A percentile compares a stretch with the other conserved stretches of the same genome.
Conservation (phyloP, 768 basidiomycete genomes). For the Hericium alpestre region DNA sequence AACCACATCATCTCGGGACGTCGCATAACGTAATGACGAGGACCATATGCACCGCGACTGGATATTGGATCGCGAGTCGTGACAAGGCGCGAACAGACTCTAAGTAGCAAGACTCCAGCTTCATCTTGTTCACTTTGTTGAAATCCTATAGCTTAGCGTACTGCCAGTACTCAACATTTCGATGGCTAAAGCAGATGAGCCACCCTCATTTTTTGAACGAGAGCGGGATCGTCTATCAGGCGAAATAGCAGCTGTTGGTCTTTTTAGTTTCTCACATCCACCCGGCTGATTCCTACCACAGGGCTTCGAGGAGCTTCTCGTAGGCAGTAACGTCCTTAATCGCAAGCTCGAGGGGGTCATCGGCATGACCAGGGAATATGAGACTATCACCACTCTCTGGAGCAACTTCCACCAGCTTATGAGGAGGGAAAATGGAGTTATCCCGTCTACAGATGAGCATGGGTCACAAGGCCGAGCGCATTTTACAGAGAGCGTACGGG, state of each 20-base stretch:
- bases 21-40: no score
- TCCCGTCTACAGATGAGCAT: no score
- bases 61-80: no score
- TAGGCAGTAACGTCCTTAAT: conserved; percentile 76
- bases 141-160: no score
- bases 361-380: conserved; percentile 88
- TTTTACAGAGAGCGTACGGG: conserved; percentile 15
- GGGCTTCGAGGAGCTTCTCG: conserved; percentile 85
- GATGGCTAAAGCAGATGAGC: conserved; percentile 20
- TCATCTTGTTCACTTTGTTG: no score
- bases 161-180: background rate
- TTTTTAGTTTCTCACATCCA: background rate
- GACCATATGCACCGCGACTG: no score
- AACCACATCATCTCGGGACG: no score
- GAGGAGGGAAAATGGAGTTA: conserved; percentile 14
- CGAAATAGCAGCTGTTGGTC: conserved; percentile 59
- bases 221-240: conserved; percentile 66
- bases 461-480: conserved; percentile 38
- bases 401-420: conserved; percentile 70
- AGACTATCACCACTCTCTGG: conserved; percentile 81
- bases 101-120: no score
- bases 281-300: conserved; percentile 17
- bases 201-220: conserved; percentile 58
- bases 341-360: conserved; percentile 87
- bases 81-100: no score